Conservation (phyloP, 192 early-diverging fungal genomes). For the Coemansia sp. region DNA sequence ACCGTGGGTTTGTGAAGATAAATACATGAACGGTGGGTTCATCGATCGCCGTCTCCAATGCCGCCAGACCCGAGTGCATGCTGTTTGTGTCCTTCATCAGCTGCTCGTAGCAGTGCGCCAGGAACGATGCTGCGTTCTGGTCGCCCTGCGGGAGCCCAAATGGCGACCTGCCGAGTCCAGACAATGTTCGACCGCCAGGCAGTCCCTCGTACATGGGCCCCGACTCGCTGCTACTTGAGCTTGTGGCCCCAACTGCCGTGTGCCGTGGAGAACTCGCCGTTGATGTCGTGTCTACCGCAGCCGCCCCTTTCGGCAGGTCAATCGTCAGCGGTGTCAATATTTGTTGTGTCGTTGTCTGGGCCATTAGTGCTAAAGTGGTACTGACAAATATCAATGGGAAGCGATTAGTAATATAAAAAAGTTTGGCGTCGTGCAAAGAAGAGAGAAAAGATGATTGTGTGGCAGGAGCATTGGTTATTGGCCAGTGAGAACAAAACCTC, state of each 20-base stretch:
- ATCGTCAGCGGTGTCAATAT: not conserved
- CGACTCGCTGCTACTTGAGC: not conserved
- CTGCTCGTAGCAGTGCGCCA: conserved; percentile 50
- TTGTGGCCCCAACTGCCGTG: not conserved
- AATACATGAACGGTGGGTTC: conserved; percentile 65
- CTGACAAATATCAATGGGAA: not conserved
- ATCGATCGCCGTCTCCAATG: conserved; percentile 14
- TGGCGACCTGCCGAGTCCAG: conserved; percentile 31
- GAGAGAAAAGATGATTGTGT: not conserved
- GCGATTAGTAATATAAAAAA: not conserved
- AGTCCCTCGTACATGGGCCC: conserved; percentile 11
- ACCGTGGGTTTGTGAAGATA: conserved; percentile 76
- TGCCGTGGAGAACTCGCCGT: not conserved
- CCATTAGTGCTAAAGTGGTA: not conserved
- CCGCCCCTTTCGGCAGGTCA: not conserved
- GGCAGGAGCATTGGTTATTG: not conserved
- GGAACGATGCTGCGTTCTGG: conserved; percentile 28
- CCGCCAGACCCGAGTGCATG: conserved; percentile 22
- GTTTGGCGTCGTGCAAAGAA: not conserved
- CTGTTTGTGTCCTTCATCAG: conserved; percentile 33
- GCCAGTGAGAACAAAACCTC: not conserved
- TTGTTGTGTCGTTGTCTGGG: not conserved
- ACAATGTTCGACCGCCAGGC: not conserved
- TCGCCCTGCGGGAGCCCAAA: conserved; percentile 30
- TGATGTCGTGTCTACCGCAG: not conserved